Percentiles rank a stretch among this genome's conserved stretches.
phyloP scores from a whole-genome alignment of 805 yeast species.

The Danielia reshetovae region DNA sequence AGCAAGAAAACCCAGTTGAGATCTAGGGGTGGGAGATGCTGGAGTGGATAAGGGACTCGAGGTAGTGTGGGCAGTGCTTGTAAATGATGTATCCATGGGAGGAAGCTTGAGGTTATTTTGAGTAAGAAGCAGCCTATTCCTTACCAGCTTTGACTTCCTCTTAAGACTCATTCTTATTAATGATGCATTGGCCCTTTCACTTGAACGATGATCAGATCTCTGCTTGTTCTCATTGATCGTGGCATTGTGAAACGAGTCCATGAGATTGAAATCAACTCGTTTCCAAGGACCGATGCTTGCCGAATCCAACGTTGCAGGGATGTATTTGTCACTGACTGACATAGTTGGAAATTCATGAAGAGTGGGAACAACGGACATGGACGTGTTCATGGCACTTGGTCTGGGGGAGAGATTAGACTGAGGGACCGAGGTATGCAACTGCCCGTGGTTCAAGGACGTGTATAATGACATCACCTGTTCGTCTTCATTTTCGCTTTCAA shows the following conservation, averaged over 20 bases:
- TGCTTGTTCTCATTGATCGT: slow-evolving; percentile 12
- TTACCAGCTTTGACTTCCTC: slow-evolving; percentile 43
- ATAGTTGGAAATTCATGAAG: slow-evolving; percentile 41
- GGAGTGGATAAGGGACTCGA: slow-evolving; percentile 21
- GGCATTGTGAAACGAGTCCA: slow-evolving; percentile 10
- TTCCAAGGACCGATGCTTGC: slow-evolving; percentile 10
- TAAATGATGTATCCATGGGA: slow-evolving; percentile 15
- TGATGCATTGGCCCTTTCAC: slow-evolving; percentile 65
- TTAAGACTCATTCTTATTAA: slow-evolving; percentile 57
- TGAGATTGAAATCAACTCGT: slow-evolving; percentile 15
- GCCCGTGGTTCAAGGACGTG: slow-evolving; percentile 43
- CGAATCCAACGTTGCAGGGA: slow-evolving; percentile 20
- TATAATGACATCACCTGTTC: slow-evolving; percentile 67
- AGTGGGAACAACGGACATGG: slow-evolving; percentile 34
- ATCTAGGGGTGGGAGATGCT: slow-evolving; percentile 15
- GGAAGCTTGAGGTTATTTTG: slow-evolving; percentile 20
- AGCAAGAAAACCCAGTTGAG: slow-evolving; percentile 1
- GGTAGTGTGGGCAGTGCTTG: neutral
- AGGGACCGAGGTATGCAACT: slow-evolving; percentile 11
- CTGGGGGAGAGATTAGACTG: slow-evolving; percentile 7
- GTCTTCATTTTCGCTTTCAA: slow-evolving; percentile 50
- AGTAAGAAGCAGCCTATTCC: slow-evolving; percentile 20
- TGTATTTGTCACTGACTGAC: slow-evolving; percentile 25
- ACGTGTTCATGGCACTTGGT: slow-evolving; percentile 6
- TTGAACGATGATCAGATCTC: slow-evolving; percentile 33